These are phyloP conservation scores for Fusarium sp. DNA, from an alignment of 2,329 filamentous ascomycete species.

Conservation along the genomic window DNA sequence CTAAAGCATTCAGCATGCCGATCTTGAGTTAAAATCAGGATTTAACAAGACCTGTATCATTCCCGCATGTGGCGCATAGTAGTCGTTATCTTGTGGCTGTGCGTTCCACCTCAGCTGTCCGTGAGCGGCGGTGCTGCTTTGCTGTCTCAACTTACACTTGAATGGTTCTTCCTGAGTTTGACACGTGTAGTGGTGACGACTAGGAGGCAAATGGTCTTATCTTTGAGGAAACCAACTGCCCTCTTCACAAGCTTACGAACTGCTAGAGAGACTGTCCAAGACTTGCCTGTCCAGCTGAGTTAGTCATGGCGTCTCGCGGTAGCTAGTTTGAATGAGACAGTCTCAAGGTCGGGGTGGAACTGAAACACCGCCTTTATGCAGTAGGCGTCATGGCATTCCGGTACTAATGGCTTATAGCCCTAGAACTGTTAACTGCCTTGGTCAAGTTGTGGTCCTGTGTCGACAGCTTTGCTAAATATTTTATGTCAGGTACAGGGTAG, in stretches of 20 bases:
- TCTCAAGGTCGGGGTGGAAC: not conserved
- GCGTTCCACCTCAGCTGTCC: not conserved
- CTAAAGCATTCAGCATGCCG: slow-evolving; percentile 1
- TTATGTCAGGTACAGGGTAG: too few relatives aligned
- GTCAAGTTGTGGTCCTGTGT: not conserved
- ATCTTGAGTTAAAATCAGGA: not conserved
- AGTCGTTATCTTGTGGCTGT: slow-evolving; percentile 28
- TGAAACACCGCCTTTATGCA: not conserved
- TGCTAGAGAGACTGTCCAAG: not conserved
- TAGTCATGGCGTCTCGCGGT: not conserved
- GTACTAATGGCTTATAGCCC: not conserved
- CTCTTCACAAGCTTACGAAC: not conserved
- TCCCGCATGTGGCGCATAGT: slow-evolving; percentile 30
- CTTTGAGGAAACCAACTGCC: not conserved
- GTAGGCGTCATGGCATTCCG: not conserved
- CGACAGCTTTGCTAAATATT: not conserved
- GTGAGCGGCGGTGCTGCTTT: slow-evolving; percentile 11
- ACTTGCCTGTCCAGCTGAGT: not conserved
- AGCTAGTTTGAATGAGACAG: not conserved
- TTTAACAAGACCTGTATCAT: slow-evolving; percentile 11
- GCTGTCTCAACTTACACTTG: not conserved
- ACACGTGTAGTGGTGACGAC: slow-evolving; percentile 34
- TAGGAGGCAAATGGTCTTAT: slow-evolving; percentile 1
- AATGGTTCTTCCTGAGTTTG: slow-evolving; percentile 18
- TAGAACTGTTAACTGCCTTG: too few relatives aligned